Evolutionary conservation across 163 green algal genomes (phyloP), one percentile per base, ranked within the genome.

Genomic region (Scenedesmus sp.): DNA sequence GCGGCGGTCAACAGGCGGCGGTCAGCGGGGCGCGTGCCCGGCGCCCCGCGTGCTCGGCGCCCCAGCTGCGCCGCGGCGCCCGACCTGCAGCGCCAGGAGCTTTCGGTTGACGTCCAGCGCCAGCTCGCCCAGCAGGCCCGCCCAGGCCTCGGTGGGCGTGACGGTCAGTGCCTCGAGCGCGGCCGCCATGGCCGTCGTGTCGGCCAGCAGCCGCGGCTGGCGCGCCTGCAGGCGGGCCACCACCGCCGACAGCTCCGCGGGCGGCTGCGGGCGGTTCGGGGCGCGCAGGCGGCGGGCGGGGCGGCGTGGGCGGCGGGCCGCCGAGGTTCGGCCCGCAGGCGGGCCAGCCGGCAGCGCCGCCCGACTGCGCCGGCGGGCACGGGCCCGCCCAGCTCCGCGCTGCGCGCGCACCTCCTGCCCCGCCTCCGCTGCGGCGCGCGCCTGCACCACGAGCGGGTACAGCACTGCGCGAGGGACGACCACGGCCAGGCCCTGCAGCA

Each of bases 111-210:
- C 50, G 7, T 81, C 74, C 51, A 75, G 36, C 36, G 89, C 81
- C 54, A 87, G 44, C 65, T 92, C 86, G 3, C 39, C 45, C 56
- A 91, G 70, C 63, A 88, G 77, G 0, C 48, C 73, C 6, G 84
- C 81, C 84, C 84, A 90, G 7, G 83, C 77, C 84, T 90, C 88
- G 42, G 85, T 66, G 24, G 75, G 66, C 0, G 75, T 80, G n/a
- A 94, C 85, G 10, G 88, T 90, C 56, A 95, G 78, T 11, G 81
- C 72, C 62, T 87, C 74, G 60, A 91, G 70, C 45, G 90, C 88
- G 1, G 45, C 64, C 36, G 90, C 80, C 45, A 95, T 66, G 71
- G 89, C 64, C 3, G 34, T 53, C 44, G 87, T 71, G 24, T 84
- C 81, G 14, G 77, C 51, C 56, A 89, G 73, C 54, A 91, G 71